Evolutionary conservation across 2,329 filamentous ascomycete genomes (phyloP).

Genomic region (Fusarium hostae): DNA sequence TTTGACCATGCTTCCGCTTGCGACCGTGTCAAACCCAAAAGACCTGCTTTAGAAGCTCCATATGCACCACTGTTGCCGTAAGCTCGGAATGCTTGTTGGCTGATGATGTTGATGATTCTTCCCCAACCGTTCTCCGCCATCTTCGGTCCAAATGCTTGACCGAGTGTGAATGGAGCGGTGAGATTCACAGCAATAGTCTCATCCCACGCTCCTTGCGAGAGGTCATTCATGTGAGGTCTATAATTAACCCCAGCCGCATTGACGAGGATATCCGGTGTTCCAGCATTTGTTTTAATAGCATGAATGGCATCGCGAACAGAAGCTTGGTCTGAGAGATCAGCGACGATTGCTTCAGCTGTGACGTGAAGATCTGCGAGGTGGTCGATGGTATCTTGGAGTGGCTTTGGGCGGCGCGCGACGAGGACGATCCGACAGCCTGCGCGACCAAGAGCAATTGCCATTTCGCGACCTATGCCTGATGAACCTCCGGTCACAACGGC

Average conservation of each 20-base stretch:
- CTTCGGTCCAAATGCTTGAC: constrained; percentile 47
- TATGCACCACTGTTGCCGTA: constrained; percentile 50
- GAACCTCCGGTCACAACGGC: constrained; percentile 50
- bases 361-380: constrained; percentile 42
- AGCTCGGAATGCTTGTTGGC: constrained; percentile 48
- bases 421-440: constrained; percentile 48
- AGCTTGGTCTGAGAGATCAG: constrained; percentile 30
- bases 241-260: constrained; percentile 48
- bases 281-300: constrained; percentile 37
- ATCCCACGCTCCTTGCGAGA: constrained; percentile 47
- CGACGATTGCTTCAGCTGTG: constrained; percentile 34
- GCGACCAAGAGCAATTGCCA: constrained; percentile 46
- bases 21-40: constrained; percentile 47
- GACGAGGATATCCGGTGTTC: constrained; percentile 48
- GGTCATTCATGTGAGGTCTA: constrained; percentile 45
- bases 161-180: constrained; percentile 48
- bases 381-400: constrained; percentile 39
- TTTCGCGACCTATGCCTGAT: constrained; percentile 50
- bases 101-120: constrained; percentile 49
- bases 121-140: constrained; percentile 49
- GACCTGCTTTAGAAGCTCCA: constrained; percentile 48
- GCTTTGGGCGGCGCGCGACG: constrained; percentile 44
- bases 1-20: constrained; percentile 52
- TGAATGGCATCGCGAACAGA: constrained; percentile 30
- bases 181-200: constrained; percentile 48